phyloP scores from a whole-genome alignment of 2,329 filamentous ascomycete genomes.

The Penicillium polonicum region DNA sequence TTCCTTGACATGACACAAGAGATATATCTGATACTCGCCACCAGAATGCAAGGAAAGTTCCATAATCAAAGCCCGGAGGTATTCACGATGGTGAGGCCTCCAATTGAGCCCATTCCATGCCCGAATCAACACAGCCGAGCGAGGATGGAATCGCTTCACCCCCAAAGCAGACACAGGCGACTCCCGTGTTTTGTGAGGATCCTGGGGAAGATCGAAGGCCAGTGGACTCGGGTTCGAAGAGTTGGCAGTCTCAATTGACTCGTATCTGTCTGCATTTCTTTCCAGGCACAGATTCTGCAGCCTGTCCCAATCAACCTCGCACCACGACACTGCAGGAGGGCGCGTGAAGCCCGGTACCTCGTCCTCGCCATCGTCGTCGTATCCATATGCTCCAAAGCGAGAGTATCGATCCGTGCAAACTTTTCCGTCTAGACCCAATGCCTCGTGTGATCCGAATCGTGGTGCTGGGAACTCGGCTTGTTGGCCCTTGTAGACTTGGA shows the following conservation, averaged over 20 bases:
- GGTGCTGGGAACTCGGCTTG: conserved; percentile 56
- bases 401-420: conserved; percentile 68
- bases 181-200: conserved; percentile 10
- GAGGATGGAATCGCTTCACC: conserved; percentile 21
- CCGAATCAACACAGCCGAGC: conserved; percentile 77
- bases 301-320: conserved; percentile 66
- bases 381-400: conserved; percentile 60
- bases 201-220: conserved; percentile 18
- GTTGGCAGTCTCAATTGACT: conserved; percentile 24
- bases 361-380: conserved; percentile 30
- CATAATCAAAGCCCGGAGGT: conserved; percentile 77
- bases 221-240: conserved; percentile 14
- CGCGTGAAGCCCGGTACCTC: conserved; percentile 27
- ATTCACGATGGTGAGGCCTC: conserved; percentile 75
- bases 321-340: conserved; percentile 50
- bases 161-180: not conserved
- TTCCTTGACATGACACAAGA: conserved; percentile 76
- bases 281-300: conserved; percentile 66
- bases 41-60: conserved; percentile 72
- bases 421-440: conserved; percentile 60
- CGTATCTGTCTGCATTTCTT: conserved; percentile 66
- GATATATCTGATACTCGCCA: conserved; percentile 74
- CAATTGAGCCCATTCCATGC: conserved; percentile 80
- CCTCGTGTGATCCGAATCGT: conserved; percentile 62
- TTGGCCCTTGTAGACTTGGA: conserved; percentile 25